Evolutionary conservation across 208 protist genomes (phyloP).

Genomic region (Trypanosoma rangeli): DNA sequence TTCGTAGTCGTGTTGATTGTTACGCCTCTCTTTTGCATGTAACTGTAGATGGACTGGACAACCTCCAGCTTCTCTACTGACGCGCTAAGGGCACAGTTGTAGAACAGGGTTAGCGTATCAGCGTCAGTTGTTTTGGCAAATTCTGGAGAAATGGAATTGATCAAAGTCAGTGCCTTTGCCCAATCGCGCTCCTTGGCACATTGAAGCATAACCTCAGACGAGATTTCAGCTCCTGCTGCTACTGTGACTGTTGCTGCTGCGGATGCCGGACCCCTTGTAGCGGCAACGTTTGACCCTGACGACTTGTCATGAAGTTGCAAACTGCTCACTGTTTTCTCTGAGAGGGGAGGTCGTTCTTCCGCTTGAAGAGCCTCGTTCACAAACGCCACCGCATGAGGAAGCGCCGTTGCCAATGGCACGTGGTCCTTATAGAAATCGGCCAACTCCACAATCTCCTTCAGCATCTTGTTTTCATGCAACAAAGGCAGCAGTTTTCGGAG

Average conservation of each 20-base stretch:
- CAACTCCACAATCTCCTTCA: slow-evolving; percentile 67
- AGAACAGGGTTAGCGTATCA: slow-evolving; percentile 76
- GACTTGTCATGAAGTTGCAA: not conserved
- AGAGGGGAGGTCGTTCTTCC: slow-evolving; percentile 51
- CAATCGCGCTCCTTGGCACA: slow-evolving; percentile 83
- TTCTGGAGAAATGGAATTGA: slow-evolving; percentile 32
- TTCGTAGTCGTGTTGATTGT: slow-evolving; percentile 67
- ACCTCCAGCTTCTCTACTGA: slow-evolving; percentile 63
- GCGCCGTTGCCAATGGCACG: slow-evolving; percentile 36
- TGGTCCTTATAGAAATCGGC: slow-evolving; percentile 42
- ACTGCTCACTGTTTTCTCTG: slow-evolving; percentile 31
- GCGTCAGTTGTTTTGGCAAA: slow-evolving; percentile 26
- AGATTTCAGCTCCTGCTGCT: slow-evolving; percentile 26
- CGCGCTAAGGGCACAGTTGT: slow-evolving; percentile 85
- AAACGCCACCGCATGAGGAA: slow-evolving; percentile 68
- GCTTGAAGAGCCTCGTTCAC: slow-evolving; percentile 68
- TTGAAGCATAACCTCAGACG: slow-evolving; percentile 74
- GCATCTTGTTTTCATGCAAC: slow-evolving; percentile 61
- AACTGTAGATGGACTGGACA: slow-evolving; percentile 37
- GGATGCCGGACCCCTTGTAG: not conserved
- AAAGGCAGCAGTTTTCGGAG: slow-evolving; percentile 62
- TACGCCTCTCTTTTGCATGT: slow-evolving; percentile 56
- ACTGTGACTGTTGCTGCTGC: slow-evolving; percentile 1
- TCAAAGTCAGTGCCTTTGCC: slow-evolving; percentile 51
- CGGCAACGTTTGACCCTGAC: not conserved